These are phyloP conservation scores for Solanum pimpinellifolium DNA, from an alignment of 257 asterid genomes.

Conservation along the genomic window DNA sequence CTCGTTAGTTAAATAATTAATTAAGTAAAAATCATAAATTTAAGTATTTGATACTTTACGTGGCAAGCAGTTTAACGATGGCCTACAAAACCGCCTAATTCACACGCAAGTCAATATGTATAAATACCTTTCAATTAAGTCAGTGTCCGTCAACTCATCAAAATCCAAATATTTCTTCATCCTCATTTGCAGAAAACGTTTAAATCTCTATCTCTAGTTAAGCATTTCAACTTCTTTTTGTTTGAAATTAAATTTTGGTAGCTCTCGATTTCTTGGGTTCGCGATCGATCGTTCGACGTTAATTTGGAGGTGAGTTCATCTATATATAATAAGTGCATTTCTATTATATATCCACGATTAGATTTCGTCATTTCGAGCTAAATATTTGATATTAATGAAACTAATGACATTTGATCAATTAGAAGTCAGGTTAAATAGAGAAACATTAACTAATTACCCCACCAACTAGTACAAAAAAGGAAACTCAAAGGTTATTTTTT, in stretches of 20 bases:
- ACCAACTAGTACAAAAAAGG: neutral
- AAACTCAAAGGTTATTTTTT: neutral
- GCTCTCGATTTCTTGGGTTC: neutral
- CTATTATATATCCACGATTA: too few species aligned
- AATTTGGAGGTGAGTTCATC: neutral
- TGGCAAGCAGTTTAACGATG: neutral
- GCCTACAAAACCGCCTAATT: neutral
- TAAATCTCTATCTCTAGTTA: neutral
- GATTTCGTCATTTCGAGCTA: neutral
- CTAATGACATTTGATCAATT: too few species aligned
- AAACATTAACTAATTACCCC: neutral
- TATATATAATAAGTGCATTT: too few species aligned
- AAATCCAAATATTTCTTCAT: neutral
- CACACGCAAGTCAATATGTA: neutral
- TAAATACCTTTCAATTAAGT: neutral
- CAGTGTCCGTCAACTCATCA: neutral
- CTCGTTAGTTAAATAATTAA: neutral
- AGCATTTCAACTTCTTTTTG: neutral
- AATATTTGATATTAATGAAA: neutral
- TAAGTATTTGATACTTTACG: neutral
- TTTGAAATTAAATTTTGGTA: too few species aligned
- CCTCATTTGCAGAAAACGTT: neutral
- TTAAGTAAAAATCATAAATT: neutral
- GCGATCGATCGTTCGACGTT: neutral
- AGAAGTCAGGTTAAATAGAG: neutral